These are phyloP conservation scores for Thelephora ganbajun DNA, from an alignment of 768 basidiomycete species.

Conservation along the genomic window DNA sequence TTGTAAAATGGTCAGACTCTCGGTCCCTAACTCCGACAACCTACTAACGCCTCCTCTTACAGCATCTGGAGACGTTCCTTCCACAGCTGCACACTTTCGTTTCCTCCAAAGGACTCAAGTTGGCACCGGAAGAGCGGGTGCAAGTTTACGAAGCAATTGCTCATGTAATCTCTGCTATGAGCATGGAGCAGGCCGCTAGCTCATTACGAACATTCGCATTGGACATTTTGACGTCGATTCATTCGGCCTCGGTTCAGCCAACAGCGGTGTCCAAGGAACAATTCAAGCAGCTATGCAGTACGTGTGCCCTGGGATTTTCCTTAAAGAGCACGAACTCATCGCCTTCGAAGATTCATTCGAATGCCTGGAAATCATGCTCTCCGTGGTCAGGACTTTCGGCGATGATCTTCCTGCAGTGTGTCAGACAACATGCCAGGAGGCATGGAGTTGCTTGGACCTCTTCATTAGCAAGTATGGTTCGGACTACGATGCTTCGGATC, in stretches of 20 bases:
- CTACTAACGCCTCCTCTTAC: slow-evolving; percentile 6
- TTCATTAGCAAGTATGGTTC: slow-evolving; percentile 71
- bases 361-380: slow-evolving; percentile 85
- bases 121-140: slow-evolving; percentile 76
- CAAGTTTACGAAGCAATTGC: slow-evolving; percentile 95
- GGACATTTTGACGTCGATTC: slow-evolving; percentile 71
- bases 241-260: slow-evolving; percentile 41
- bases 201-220: slow-evolving; percentile 78
- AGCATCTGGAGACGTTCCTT: slow-evolving; percentile 87
- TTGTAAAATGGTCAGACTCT: slow-evolving; percentile 59
- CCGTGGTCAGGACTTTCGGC: slow-evolving; percentile 68
- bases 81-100: slow-evolving; percentile 88
- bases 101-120: slow-evolving; percentile 59
- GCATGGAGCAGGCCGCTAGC: slow-evolving; percentile 74
- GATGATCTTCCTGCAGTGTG: slow-evolving; percentile 74
- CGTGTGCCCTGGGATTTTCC: neutral
- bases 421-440: slow-evolving; percentile 60
- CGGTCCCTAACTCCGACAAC: neutral
- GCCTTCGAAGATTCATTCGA: slow-evolving; percentile 63
- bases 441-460: slow-evolving; percentile 72
- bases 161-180: slow-evolving; percentile 89
- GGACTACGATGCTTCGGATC: slow-evolving; percentile 67
- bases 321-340: neutral
- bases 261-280: slow-evolving; percentile 55
- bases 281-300: slow-evolving; percentile 17